Evolutionary conservation across 345 rosid species (phyloP), one percentile per base, ranked within the genome.

Genomic region (Rhizophora mangle): DNA sequence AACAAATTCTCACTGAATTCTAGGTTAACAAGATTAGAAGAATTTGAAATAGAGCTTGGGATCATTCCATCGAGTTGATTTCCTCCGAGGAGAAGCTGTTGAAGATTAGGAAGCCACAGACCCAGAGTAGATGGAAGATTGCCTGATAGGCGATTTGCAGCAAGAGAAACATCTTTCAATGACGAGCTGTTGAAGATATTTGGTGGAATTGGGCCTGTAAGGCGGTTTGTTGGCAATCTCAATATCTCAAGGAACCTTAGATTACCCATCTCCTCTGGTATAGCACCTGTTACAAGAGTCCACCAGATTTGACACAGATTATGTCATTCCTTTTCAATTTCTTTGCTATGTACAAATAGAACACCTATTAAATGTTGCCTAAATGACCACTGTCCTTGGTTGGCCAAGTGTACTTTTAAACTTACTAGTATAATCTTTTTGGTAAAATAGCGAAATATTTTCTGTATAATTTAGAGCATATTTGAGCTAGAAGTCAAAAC

Each of bases 131-230:
- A 54, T 5, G 58, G 58, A 54, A 54, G 58, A 54, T 54, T 54
- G 26, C 58, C 58, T 10, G 58, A 54, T 3, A 54, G 58, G 27
- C 26, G 11, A 54, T 54, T 54, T 21, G 0, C 58, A 54, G 27
- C 58, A 54, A 54, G 58, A 7, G 58, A n/a, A 5, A 22, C n/a
- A n/a, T 13, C 37, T 16, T 21, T 6, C 31, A 15, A 61, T 5
- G 22, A 19, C 0, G 46, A 34, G 65, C 47, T 34, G 16, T 36
- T 62, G 18, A n/a, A 62, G 65, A 62, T 62, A 18, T 22, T 10
- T 5, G 65, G 19, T 62, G 65, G 65, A n/a, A 62, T 34, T 62
- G 26, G 19, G 7, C 65, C 65, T 21, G 51, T 18, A n/a, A 62
- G n/a, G 31, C 26, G 22, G 27, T 54, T 54, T n/a, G 1, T 11